Percentiles rank a stretch among this genome's conserved stretches.
phyloP scores from a whole-genome alignment of 2,329 filamentous ascomycete species.

The Colletotrichum sp. region DNA sequence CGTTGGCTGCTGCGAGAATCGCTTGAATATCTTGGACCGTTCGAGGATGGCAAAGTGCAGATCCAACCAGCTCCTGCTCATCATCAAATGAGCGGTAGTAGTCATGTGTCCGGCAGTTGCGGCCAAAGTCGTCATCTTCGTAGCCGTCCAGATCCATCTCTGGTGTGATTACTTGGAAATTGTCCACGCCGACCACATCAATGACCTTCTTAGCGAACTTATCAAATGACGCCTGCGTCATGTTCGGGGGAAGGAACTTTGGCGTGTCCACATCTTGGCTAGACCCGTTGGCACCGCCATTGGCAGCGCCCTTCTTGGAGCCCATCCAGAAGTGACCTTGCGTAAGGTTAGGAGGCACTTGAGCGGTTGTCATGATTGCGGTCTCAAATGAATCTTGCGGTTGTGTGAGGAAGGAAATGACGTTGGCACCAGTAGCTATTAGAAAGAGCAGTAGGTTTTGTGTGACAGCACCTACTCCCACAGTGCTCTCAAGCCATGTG shows the following conservation, averaged over 20 bases:
- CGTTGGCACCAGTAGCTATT: not conserved
- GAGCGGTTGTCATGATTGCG: not conserved
- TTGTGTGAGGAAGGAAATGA: not conserved
- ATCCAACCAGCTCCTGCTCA: constrained; percentile 3
- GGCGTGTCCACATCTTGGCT: not conserved
- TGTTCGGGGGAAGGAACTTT: not conserved
- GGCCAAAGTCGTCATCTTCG: constrained; percentile 8
- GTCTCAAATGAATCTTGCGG: not conserved
- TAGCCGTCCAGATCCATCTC: not conserved
- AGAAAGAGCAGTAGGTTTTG: not conserved
- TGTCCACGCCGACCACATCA: not conserved
- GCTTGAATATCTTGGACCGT: constrained; percentile 41
- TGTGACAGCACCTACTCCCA: rapidly evolving
- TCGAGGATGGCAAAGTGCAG: constrained; percentile 3
- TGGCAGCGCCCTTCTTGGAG: not conserved
- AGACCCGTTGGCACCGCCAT: not conserved
- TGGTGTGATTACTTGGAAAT: not conserved
- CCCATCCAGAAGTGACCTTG: constrained; percentile 5
- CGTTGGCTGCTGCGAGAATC: constrained; percentile 44
- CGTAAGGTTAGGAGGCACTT: not conserved
- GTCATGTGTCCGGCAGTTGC: constrained; percentile 11
- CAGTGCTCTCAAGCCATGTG: not conserved
- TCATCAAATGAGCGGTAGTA: constrained; percentile 15
- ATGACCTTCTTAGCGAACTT: not conserved
- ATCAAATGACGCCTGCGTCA: not conserved